Conservation (phyloP, 1,284 basidiomycete genomes). For the Filobasidium uniguttulatum region DNA sequence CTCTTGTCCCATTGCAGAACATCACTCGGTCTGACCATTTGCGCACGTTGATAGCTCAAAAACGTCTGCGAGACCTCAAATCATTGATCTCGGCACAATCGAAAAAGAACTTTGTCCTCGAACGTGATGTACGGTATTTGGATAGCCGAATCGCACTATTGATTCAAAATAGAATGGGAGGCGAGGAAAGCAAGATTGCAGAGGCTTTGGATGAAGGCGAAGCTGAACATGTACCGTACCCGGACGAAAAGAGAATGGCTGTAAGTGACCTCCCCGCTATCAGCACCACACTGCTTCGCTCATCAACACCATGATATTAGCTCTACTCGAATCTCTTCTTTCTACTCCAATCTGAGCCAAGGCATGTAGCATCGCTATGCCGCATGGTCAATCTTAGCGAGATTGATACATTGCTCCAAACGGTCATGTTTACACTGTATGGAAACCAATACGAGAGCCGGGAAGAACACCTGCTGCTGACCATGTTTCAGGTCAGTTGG, state of each 20-base stretch:
- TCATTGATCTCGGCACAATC: constrained; percentile 94
- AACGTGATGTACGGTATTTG: constrained; percentile 94
- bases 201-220: constrained; percentile 13
- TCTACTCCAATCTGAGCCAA: constrained; percentile 90
- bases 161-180: constrained; percentile 95
- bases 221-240: constrained; percentile 56
- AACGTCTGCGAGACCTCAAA: constrained; percentile 87
- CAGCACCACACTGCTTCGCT: constrained; percentile 2
- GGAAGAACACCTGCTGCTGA: constrained; percentile 93
- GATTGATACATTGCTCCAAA: constrained; percentile 96
- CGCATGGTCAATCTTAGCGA: constrained; percentile 91
- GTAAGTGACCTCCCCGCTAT: constrained; percentile 18
- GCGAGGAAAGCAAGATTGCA: constrained; percentile 45
- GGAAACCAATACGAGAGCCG: constrained; percentile 98
- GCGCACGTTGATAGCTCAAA: constrained; percentile 57
- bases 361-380: constrained; percentile 90
- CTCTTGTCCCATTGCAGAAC: constrained; percentile 1
- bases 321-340: constrained; percentile 99
- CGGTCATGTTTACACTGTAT: constrained; percentile 99
- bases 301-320: constrained; percentile 35
- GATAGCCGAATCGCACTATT: constrained; percentile 94
- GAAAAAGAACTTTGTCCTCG: constrained; percentile 98
- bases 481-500: constrained; percentile 68
- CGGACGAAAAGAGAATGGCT: constrained; percentile 76
- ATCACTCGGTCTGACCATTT: neutral